Percentiles rank a stretch among this genome's conserved stretches.
phyloP scores from a whole-genome alignment of 2,329 filamentous ascomycete genomes.

The Ophiobolus disseminans region DNA sequence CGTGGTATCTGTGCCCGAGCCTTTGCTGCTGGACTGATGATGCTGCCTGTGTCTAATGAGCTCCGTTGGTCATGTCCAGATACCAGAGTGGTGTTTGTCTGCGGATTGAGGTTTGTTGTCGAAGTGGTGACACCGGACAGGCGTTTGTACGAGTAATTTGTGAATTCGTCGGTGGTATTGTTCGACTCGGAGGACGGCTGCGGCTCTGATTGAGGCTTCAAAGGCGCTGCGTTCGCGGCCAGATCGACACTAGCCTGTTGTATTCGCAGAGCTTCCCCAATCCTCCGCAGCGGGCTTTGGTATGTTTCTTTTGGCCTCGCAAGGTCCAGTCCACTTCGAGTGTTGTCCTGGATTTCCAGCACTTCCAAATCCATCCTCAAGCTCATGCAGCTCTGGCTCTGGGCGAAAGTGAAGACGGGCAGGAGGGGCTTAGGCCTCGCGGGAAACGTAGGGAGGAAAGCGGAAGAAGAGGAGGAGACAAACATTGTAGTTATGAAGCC shows the following conservation, averaged over 20 bases:
- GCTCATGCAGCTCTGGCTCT: constrained; percentile 51
- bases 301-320: constrained; percentile 34
- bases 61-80: constrained; percentile 15
- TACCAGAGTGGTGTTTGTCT: constrained; percentile 14
- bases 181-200: constrained; percentile 5
- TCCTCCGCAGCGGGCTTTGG: constrained; percentile 42
- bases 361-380: constrained; percentile 25
- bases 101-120: constrained; percentile 4
- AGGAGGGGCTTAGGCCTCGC: constrained; percentile 49
- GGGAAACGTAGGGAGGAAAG: constrained; percentile 39
- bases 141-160: constrained; percentile 44
- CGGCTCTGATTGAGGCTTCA: constrained; percentile 8
- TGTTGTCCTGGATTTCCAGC: constrained; percentile 22
- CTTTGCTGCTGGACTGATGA: constrained; percentile 13
- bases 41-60: constrained; percentile 15
- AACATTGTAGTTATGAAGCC: constrained; percentile 85
- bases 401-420: constrained; percentile 53
- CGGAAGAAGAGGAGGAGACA: constrained; percentile 54
- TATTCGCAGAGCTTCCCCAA: constrained; percentile 36
- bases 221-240: not conserved
- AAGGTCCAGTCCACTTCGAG: constrained; percentile 21
- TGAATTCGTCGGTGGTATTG: constrained; percentile 37
- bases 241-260: constrained; percentile 14
- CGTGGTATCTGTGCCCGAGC: constrained; percentile 11
- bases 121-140: constrained; percentile 19